Conservation (phyloP, 768 basidiomycete genomes). For the Suillus tomentosus region DNA sequence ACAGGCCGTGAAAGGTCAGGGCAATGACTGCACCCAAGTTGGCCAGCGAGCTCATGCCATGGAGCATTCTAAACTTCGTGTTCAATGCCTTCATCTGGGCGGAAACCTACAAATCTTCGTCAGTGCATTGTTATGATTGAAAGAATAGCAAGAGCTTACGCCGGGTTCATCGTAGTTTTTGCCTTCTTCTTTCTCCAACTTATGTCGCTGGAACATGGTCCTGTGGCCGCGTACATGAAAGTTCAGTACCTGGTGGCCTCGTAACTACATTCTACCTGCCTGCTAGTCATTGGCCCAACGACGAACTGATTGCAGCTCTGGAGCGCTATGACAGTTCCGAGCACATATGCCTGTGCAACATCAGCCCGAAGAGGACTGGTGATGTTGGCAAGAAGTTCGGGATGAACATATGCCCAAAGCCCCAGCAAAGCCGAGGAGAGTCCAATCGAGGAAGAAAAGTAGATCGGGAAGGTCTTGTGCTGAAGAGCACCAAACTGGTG, state of each 20-base stretch:
- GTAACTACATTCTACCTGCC: constrained; percentile 39
- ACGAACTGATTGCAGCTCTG: constrained; percentile 68
- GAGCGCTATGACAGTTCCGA: constrained; percentile 46
- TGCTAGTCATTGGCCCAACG: constrained; percentile 73
- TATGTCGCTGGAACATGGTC: constrained; percentile 76
- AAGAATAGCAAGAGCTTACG: constrained; percentile 42
- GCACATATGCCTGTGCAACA: constrained; percentile 64
- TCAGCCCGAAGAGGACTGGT: constrained; percentile 52
- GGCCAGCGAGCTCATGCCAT: constrained; percentile 68
- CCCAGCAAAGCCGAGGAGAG: constrained; percentile 57
- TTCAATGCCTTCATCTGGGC: constrained; percentile 69
- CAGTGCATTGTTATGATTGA: constrained; percentile 14
- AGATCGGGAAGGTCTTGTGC: constrained; percentile 72
- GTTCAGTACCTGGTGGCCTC: constrained; percentile 8
- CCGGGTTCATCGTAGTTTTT: constrained; percentile 64
- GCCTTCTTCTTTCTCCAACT: constrained; percentile 73
- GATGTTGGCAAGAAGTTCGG: constrained; percentile 51
- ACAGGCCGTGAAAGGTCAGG: constrained; percentile 68
- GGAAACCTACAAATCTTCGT: constrained; percentile 52
- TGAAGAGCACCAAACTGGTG: constrained; percentile 76
- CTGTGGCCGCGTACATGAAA: constrained; percentile 34
- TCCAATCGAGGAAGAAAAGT: constrained; percentile 62
- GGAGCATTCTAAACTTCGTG: constrained; percentile 62
- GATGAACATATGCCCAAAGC: constrained; percentile 60
- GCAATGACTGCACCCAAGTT: constrained; percentile 64